Evolutionary conservation across 352 stramenopile species (phyloP).

Genomic region (Pythium insidiosum): DNA sequence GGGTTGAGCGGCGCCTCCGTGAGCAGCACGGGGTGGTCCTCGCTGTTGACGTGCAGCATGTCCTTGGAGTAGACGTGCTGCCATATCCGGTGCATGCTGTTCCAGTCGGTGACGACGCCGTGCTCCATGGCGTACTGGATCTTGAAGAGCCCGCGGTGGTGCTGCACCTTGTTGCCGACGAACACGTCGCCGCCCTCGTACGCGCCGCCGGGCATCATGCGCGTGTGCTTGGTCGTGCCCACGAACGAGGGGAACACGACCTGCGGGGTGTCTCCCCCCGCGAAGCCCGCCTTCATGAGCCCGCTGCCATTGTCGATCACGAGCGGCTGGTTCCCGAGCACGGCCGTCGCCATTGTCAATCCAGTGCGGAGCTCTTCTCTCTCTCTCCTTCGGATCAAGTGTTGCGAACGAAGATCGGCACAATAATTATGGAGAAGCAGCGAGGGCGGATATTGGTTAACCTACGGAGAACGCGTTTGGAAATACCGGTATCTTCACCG

Average conservation of each 20-base stretch:
- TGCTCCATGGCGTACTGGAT: slow-evolving; percentile 86
- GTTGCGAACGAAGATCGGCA: neutral
- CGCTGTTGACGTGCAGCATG: slow-evolving; percentile 81
- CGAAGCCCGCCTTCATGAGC: slow-evolving; percentile 78
- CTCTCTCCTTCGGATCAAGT: neutral
- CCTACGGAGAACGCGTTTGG: neutral
- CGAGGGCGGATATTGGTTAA: too few relatives aligned
- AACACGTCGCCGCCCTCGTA: slow-evolving; percentile 73
- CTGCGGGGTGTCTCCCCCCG: slow-evolving; percentile 64
- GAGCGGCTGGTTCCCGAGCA: slow-evolving; percentile 80
- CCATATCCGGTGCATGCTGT: slow-evolving; percentile 85
- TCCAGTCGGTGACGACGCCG: slow-evolving; percentile 81
- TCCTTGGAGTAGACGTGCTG: slow-evolving; percentile 87
- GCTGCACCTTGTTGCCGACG: slow-evolving; percentile 68
- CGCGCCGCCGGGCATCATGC: slow-evolving; percentile 77
- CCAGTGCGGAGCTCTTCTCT: too few relatives aligned
- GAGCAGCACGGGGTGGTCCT: slow-evolving; percentile 80
- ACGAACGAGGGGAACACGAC: slow-evolving; percentile 75
- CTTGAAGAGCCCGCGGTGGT: slow-evolving; percentile 75
- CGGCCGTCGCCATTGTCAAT: slow-evolving; percentile 33
- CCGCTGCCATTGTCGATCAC: slow-evolving; percentile 85
- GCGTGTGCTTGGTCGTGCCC: slow-evolving; percentile 66
- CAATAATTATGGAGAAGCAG: too few relatives aligned
- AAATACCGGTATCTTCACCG: slow-evolving; percentile 3
- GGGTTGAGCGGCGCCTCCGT: slow-evolving; percentile 79